Evolutionary conservation across 805 yeast species (phyloP).

Genomic region (Barnettozyma sucrosica): DNA sequence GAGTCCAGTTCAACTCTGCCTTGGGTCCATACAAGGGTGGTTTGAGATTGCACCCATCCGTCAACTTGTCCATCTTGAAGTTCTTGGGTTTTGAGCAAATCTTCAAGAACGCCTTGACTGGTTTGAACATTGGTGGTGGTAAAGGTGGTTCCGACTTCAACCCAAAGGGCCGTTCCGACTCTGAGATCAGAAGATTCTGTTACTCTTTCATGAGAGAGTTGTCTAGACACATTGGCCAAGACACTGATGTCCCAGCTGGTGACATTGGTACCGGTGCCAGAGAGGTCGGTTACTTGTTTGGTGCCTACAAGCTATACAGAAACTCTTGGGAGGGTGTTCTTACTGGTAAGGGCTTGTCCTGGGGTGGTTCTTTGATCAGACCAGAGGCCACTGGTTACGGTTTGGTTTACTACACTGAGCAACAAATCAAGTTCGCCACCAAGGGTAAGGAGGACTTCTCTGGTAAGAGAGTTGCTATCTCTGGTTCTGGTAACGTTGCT

Average conservation of each 20-base stretch:
- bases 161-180: constrained; percentile 91
- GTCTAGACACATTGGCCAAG: constrained; percentile 93
- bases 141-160: constrained; percentile 98
- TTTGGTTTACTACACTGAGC: constrained; percentile 91
- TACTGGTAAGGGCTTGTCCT: constrained; percentile 94
- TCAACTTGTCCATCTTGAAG: constrained; percentile 89
- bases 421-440: constrained; percentile 93
- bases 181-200: constrained; percentile 96
- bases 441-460: constrained; percentile 82
- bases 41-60: constrained; percentile 95
- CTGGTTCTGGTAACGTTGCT: constrained; percentile 99
- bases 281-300: constrained; percentile 74
- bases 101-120: constrained; percentile 97
- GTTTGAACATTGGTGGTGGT: constrained; percentile 98
- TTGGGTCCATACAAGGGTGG: constrained; percentile 99
- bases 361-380: constrained; percentile 99
- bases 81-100: constrained; percentile 98
- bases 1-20: constrained; percentile 98
- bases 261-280: constrained; percentile 96
- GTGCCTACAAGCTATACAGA: constrained; percentile 89
- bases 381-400: constrained; percentile 99
- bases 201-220: constrained; percentile 92
- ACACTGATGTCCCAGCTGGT: constrained; percentile 99
- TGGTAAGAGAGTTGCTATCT: constrained; percentile 93
- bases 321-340: constrained; percentile 96